Evolutionary conservation across 495 filamentous ascomycete genomes (phyloP).

Genomic region (Aspergillus heteromorphus): DNA sequence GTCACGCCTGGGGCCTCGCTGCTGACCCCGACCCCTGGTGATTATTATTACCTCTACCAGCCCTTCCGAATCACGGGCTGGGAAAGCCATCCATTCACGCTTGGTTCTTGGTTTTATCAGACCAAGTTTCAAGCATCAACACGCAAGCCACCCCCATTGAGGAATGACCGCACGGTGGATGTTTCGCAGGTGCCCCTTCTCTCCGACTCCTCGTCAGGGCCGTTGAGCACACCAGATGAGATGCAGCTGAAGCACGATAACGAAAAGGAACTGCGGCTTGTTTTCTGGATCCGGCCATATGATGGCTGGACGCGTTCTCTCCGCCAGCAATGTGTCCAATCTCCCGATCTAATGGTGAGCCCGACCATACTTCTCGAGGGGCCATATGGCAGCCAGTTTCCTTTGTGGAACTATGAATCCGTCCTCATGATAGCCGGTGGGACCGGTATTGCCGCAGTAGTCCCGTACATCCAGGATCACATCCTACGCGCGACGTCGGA

Average conservation of each 20-base stretch:
- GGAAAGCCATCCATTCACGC: slow-evolving; percentile 58
- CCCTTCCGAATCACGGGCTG: slow-evolving; percentile 45
- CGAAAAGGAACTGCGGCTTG: slow-evolving; percentile 15
- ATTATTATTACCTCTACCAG: slow-evolving; percentile 55
- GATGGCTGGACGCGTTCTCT: slow-evolving; percentile 46
- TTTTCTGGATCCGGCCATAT: slow-evolving; percentile 45
- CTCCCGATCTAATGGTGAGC: slow-evolving; percentile 11
- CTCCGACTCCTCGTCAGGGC: slow-evolving; percentile 10
- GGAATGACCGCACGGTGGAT: slow-evolving; percentile 11
- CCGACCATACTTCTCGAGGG: slow-evolving; percentile 49
- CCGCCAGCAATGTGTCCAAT: slow-evolving; percentile 30
- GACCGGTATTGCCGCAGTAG: slow-evolving; percentile 51
- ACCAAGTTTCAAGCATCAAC: background rate
- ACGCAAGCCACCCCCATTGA: background rate
- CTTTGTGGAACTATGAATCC: slow-evolving; percentile 45
- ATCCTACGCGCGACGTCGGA: slow-evolving; percentile 17
- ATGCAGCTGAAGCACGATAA: background rate
- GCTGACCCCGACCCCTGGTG: slow-evolving; percentile 39
- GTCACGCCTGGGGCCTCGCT: slow-evolving; percentile 29
- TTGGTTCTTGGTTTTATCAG: slow-evolving; percentile 40
- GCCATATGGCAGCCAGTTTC: slow-evolving; percentile 49
- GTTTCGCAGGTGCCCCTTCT: slow-evolving; percentile 31
- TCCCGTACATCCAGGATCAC: slow-evolving; percentile 47
- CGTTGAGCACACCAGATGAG: background rate
- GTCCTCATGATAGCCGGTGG: slow-evolving; percentile 57